Percentiles rank a stretch among this genome's conserved stretches.
Evolutionary conservation across 805 yeast species (phyloP).

Genomic region (Brettanomyces anomalus): DNA sequence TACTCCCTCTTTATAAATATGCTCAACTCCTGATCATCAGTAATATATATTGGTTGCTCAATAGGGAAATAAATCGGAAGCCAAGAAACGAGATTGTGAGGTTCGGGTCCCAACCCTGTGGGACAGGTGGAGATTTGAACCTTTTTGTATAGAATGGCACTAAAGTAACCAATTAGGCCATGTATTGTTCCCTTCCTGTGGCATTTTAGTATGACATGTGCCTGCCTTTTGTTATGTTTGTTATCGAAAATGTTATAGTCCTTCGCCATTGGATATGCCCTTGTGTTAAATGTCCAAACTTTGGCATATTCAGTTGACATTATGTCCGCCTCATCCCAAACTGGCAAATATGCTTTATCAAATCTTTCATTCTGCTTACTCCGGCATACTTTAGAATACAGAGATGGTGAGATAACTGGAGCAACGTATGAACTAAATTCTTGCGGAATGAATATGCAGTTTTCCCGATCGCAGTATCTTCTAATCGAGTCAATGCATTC

Average conservation of each 20-base stretch:
- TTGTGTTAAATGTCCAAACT: conserved; percentile 45
- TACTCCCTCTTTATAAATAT: conserved; percentile 41
- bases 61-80: conserved; percentile 61
- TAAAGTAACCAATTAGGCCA: conserved; percentile 70
- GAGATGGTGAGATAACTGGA: conserved; percentile 56
- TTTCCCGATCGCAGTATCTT: conserved; percentile 29
- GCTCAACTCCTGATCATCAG: conserved; percentile 48
- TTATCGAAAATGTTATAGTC: conserved; percentile 3
- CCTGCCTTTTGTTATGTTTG: conserved; percentile 16
- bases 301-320: conserved; percentile 39
- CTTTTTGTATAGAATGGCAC: conserved; percentile 58
- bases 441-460: conserved; percentile 55
- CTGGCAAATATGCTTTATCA: conserved; percentile 22
- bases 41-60: conserved; percentile 39
- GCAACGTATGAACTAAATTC: conserved; percentile 50
- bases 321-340: conserved; percentile 27
- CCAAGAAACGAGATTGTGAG: conserved; percentile 48
- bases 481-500: conserved; percentile 54
- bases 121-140: conserved; percentile 45
- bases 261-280: no score
- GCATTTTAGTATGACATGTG: conserved; percentile 29
- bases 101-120: conserved; percentile 26
- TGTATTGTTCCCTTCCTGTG: conserved; percentile 49
- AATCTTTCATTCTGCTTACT: conserved; percentile 6
- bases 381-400: conserved; percentile 29